Conservation (phyloP, 2,329 filamentous ascomycete species). For the Phyllosticta citribraziliensis region DNA sequence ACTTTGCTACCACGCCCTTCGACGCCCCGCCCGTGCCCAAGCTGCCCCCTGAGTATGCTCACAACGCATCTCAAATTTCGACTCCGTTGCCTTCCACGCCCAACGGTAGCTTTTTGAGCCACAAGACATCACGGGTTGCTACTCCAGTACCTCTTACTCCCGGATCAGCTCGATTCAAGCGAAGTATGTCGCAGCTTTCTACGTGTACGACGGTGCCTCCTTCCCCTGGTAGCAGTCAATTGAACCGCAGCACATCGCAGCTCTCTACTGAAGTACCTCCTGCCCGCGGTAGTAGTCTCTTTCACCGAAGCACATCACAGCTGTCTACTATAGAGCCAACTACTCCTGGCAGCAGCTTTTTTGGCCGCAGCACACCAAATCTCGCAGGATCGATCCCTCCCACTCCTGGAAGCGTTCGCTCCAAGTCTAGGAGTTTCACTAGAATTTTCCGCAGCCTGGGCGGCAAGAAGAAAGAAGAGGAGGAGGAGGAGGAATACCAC, state of each 20-base stretch:
- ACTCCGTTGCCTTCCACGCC: not conserved
- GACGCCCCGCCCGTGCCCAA: conserved; percentile 1
- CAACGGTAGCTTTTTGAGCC: not conserved
- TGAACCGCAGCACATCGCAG: too few species aligned
- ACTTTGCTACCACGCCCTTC: not conserved
- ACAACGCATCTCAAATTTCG: not conserved
- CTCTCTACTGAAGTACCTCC: too few species aligned
- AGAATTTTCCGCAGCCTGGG: not conserved
- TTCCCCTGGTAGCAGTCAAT: too few species aligned
- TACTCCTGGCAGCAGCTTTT: not conserved
- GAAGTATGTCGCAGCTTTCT: not conserved
- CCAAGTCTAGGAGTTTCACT: not conserved
- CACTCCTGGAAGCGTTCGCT: not conserved
- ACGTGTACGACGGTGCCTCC: too few species aligned
- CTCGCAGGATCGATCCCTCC: not conserved
- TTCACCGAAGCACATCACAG: not conserved
- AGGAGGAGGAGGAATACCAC: not conserved
- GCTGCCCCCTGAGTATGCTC: not conserved
- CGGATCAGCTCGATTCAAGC: too few species aligned
- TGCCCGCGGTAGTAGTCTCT: too few species aligned
- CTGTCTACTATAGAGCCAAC: not conserved
- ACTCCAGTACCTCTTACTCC: too few species aligned
- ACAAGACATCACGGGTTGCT: not conserved
- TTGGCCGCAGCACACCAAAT: not conserved
- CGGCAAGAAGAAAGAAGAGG: not conserved